Base-by-base conservation (phyloP, 2,329 filamentous ascomycete genomes). In the Fonsecaea multimorphosa region DNA sequence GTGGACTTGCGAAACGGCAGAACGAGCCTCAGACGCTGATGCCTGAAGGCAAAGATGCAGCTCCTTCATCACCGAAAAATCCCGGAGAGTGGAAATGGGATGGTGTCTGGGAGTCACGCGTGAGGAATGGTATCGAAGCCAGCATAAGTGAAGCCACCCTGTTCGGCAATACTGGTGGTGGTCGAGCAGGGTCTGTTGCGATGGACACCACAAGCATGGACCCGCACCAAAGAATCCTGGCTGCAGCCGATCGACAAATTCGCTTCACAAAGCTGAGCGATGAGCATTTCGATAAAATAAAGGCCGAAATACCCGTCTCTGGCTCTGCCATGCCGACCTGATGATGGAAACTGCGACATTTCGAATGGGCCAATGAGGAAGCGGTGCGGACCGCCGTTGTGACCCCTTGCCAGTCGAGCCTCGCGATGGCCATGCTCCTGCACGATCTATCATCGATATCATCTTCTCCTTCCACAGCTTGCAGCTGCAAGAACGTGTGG, bases 21-120 rank as follows among this genome's bases (percentile, higher is more conserved):
- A 49, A 16, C 2, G 59, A 53, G 3, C 49, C 58, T 22, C 57
- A 58, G 19, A 67, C 60, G 38, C 51, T 67, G 67, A 27, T 71
- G 68, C 52, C 67, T 62, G 54, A 49, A 63, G 57, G 29, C 44
- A 51, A 44, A 32, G 53, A 54, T 22, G 55, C 40, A 22, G 46
- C 64, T 70, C 36, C 61, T 14, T 38, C 70, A 36, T 71, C 73
- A 19, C 68, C 70, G 1, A 70, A 67, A 36, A 83, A 85, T 57
- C 92, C 92, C 0, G 91, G 90, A 6, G 90, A 96, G 73, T 98
- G 94, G 94, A 96, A 96, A 75, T 98, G 94, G 94, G 92, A 97
- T 73, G 93, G 94, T 0, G 94, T 98, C 0, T 99, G 94, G 94
- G 91, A 96, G 75, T 90, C 93, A 70, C 86, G 94, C 61, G 93